Evolutionary conservation across 495 filamentous ascomycete species (phyloP), one percentile per base, ranked within the genome.

Genomic region (Aspergillus avenaceus): DNA sequence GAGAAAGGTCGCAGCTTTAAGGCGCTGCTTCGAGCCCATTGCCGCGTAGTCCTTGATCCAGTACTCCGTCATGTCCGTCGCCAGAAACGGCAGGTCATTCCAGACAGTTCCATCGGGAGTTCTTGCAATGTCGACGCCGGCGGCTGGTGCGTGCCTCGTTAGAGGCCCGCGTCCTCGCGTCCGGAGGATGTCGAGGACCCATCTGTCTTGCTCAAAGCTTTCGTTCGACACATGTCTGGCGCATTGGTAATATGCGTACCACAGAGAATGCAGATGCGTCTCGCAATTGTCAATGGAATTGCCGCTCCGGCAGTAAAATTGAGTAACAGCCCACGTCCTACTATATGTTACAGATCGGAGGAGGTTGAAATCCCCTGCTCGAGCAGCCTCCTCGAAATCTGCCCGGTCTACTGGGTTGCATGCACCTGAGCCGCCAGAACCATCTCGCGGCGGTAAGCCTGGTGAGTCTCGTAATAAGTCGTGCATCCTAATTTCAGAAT

Each of bases 171-270:
- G 21, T 18, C 49, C 49, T 11, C 23, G 38, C 9, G 29, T 51
- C n/a, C 49, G 49, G 24, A 51, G 25, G 40, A 51, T 32, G 28
- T 51, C 49, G 27, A 51, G 38, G 18, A 51, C 40, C 16, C 28
- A 22, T 14, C 40, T 8, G n/a, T 51, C 49, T 4, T 51, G 49
- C 14, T 51, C 49, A 16, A 27, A n/a, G 19, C 26, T 51, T 43
- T 51, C 49, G 21, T 51, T 19, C 9, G 49, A 51, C 2, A 36
- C 9, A 36, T 51, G 22, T 24, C 40, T 12, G 14, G 24, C 40
- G 25, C 27, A 14, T 36, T 51, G 49, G 38, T 51, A 51, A 27
- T 51, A 51, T 11, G 36, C 11, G 23, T 51, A 36, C 49, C 49
- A 51, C 7, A 45, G 37, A 22, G 25, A 23, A 34, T 51, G 49